Base-by-base conservation (phyloP, 768 basidiomycete species). In the Tylopilus plumbeoviolaceoides region DNA sequence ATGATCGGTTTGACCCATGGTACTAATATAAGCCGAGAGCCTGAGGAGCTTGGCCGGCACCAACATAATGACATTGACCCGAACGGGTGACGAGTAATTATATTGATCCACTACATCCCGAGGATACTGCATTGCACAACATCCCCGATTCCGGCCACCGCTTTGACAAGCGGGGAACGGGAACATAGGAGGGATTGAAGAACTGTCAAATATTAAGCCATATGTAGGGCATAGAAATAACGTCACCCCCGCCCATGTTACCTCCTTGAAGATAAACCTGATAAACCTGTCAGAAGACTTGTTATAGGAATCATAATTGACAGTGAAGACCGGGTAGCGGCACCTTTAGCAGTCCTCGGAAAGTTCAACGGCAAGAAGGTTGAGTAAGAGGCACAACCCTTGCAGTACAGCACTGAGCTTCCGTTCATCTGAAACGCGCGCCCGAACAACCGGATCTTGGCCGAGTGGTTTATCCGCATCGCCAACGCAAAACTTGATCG, bases 11-110 rank as follows among this genome's bases (percentile, higher is more conserved):
- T 44, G 38, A 21, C 5, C n/a, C 23, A 47, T 20, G 51, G n/a
- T n/a, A n/a, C 35, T 55, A 20, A 53, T 54, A 62, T 56, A 57
- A 49, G 47, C 56, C 33, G 14, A 15, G 30, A 33, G n/a, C n/a
- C n/a, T n/a, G n/a, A 28, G 35, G 31, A 52, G 23, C 21, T 23
- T 6, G 23, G 3, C 50, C 55, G 58, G 58, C n/a, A 33, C 28
- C 14, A 46, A 48, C 28, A 28, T 23, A n/a, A n/a, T n/a, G n/a
- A n/a, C n/a, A 23, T 30, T 42, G 43, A 51, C 35, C 54, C 55
- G 49, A 53, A 28, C 39, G 44, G 48, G 44, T 44, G 51, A 31
- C 27, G 18, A 48, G 48, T 5, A 25, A 23, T 40, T 51, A 7
- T 49, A 42, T 52, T 44, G 48, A 45, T 40, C 20, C 10, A 40